Base-by-base conservation (phyloP, 2,329 filamentous ascomycete species). In the Dissoconium aciculare region DNA sequence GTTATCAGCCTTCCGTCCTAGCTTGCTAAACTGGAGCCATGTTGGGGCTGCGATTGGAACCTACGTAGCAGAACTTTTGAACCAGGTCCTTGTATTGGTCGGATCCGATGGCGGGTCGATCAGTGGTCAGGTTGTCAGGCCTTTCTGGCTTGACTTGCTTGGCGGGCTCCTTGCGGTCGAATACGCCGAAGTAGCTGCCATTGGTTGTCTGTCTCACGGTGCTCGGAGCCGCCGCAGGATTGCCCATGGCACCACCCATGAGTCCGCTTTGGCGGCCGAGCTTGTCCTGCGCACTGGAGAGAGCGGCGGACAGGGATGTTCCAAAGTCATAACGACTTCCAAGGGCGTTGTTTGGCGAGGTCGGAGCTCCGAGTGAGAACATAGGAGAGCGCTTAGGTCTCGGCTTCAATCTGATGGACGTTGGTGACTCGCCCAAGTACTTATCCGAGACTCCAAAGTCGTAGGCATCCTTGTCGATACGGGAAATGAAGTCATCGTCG, bases 11-110 rank as follows among this genome's bases (percentile, higher is more conserved):
- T 51, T 48, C 50, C 27, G 31, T 41, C 36, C 34, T 30, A 33
- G 37, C 33, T 35, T 42, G 15, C 31, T 36, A 49, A 32, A 41
- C 46, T 37, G 43, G 38, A 29, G 45, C 26, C 31, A 38, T 25
- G 41, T 43, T 41, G 43, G 51, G 51, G 49, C 47, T 49, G 36
- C 40, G 47, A 39, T 44, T 44, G 41, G 69, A 69, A 92, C 87
- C 74, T 87, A 94, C 87, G 73, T 95, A 98, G 69, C 89, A 98
- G 68, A 93, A 98, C 66, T 92, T 94, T 66, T 92, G 85, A 57
- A 98, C 79, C 43, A 98, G 71, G 60, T 98, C 89, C 60, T 91
- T 82, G 56, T 98, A 95, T 37, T 87, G 85, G 37, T 82, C 75
- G 41, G 84, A 91, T 37, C 85, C 72, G 43, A 93, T 76, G 49